Percentiles rank a stretch among this genome's conserved stretches.
phyloP scores from a whole-genome alignment of 352 stramenopile species.

The Globisporangium camurandrum region DNA sequence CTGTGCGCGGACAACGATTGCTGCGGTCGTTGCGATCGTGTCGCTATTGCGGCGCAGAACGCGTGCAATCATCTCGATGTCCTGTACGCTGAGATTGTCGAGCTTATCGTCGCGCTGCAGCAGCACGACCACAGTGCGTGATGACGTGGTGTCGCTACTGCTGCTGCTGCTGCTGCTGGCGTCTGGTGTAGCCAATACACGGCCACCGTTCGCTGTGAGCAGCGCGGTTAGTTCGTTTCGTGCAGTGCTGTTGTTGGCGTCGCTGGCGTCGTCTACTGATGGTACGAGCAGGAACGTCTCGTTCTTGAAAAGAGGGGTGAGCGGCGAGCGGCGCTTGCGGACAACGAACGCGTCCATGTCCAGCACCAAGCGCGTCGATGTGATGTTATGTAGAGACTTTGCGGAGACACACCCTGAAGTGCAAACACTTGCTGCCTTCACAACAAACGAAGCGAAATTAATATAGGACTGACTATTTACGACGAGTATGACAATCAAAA shows the following conservation, averaged over 20 bases:
- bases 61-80: slow-evolving; percentile 14
- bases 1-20: slow-evolving; percentile 21
- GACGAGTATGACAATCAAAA: too few relatives aligned
- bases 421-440: background rate
- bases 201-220: slow-evolving; percentile 21
- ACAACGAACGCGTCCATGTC: slow-evolving; percentile 59
- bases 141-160: background rate
- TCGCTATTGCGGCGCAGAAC: background rate
- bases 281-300: slow-evolving; percentile 23
- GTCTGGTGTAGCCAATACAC: slow-evolving; percentile 12
- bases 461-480: too few relatives aligned
- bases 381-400: background rate
- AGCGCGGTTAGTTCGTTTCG: slow-evolving; percentile 10
- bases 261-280: background rate
- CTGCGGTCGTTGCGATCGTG: background rate
- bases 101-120: slow-evolving; percentile 1
- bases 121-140: slow-evolving; percentile 19
- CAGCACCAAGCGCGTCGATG: too few relatives aligned
- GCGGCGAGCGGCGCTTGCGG: slow-evolving; percentile 15
- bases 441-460: too few relatives aligned
- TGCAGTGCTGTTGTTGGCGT: background rate
- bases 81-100: background rate
- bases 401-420: background rate
- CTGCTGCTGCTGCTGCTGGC: background rate
- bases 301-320: slow-evolving; percentile 25